Base-by-base conservation (phyloP, 1,284 basidiomycete species). In the Cutaneotrichosporon sp. region DNA sequence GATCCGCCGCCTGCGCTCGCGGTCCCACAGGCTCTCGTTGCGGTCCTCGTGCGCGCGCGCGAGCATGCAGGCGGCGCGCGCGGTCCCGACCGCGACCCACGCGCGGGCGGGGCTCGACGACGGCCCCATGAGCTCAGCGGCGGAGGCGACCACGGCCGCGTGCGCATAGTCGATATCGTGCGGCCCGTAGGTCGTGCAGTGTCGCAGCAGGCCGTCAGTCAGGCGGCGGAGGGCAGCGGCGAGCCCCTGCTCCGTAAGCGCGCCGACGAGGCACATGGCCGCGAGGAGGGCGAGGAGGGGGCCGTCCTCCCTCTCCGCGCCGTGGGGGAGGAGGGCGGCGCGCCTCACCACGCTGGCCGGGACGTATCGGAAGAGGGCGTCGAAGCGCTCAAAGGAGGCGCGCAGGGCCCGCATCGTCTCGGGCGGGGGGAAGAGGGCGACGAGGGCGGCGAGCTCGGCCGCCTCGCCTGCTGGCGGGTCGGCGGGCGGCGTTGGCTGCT, bases 331-430 rank as follows among this genome's bases (percentile, higher is more conserved):
- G 52, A 34, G 20, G 45, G 8, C 7, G 45, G 34, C 8, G 42
- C 20, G 4, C 29, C 33, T 7, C 38, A n/a, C 27, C 22, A 42
- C 33, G 4, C 50, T 29, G 38, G 7, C 22, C 24, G 51, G 57
- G 6, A 58, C 57, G 22, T 53, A 42, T 4, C 57, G 29, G 50
- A 58, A 58, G 6, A 46, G 5, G 29, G 43, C 27, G 50, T 58
- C 57, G 22, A 58, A 52, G 10, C 8, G 25, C 6, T 16, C n/a
- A 22, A 58, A 58, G 2, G 42, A 38, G 8, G 14, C 8, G 9
- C 51, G 14, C 5, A 58, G 50, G 22, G 49, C 27, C 10, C 42
- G 50, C 25, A 50, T 33, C 14, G 34, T 34, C 8, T 53, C 50
- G 9, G 50, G 50, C 6, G 57, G 50, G 4, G 57, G 57, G 31